Evolutionary conservation across 768 basidiomycete species (phyloP).

Genomic region (Lentinula guzmanii): DNA sequence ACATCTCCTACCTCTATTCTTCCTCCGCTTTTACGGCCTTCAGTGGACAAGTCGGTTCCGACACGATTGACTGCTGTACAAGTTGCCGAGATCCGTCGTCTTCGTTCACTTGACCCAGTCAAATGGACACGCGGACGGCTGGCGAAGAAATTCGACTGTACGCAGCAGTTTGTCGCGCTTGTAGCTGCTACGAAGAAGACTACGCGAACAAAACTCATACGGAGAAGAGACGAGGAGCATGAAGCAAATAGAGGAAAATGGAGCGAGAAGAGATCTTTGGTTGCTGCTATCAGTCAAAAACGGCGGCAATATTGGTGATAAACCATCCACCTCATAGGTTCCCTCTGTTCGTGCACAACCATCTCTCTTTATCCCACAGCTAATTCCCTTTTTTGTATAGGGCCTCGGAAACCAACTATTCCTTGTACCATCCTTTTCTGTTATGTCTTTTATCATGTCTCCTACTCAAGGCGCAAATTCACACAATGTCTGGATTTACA

Average conservation of each 20-base stretch:
- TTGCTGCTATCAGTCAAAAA: slow-evolving; percentile 59
- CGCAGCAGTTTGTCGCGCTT: slow-evolving; percentile 57
- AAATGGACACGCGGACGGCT: slow-evolving; percentile 58
- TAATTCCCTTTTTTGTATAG: neutral
- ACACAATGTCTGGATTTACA: neutral
- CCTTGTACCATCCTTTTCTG: neutral
- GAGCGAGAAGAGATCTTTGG: slow-evolving; percentile 64
- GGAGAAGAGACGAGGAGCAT: slow-evolving; percentile 40
- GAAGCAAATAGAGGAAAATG: slow-evolving; percentile 47
- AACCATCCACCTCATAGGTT: neutral
- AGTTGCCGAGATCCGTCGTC: slow-evolving; percentile 48
- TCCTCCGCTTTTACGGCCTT: slow-evolving; percentile 44
- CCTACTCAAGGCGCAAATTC: neutral
- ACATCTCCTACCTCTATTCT: slow-evolving; percentile 23
- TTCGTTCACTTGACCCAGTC: slow-evolving; percentile 52
- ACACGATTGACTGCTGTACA: slow-evolving; percentile 44
- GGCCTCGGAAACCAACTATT: neutral
- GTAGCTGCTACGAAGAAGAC: slow-evolving; percentile 57
- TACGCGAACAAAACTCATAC: slow-evolving; percentile 36
- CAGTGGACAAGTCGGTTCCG: slow-evolving; percentile 23
- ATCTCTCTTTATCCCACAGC: neutral
- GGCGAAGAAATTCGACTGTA: slow-evolving; percentile 75
- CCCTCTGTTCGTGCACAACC: neutral
- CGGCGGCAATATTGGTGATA: slow-evolving; percentile 68
- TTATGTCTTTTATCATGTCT: neutral